Percentiles rank a stretch among this genome's conserved stretches.
Evolutionary conservation across 139 green algal species (phyloP).

Genomic region (Tetraselmis striata): DNA sequence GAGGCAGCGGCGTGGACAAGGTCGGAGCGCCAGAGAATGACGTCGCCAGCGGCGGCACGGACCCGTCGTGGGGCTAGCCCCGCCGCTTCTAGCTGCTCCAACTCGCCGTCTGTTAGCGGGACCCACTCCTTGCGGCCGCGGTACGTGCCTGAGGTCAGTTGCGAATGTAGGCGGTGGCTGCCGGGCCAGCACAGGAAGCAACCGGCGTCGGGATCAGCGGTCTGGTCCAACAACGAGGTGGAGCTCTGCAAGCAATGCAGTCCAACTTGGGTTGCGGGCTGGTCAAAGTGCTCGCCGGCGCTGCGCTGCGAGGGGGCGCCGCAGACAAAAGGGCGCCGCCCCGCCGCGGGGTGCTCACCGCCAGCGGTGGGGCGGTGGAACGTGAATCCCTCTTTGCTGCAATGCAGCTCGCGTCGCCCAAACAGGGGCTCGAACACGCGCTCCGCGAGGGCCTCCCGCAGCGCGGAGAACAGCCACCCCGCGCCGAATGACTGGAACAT

Average conservation of each 20-base stretch:
- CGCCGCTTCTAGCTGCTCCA: background rate
- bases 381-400: background rate
- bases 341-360: background rate
- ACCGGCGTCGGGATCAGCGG: background rate
- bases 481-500: background rate
- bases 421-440: background rate
- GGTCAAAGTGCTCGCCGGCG: background rate
- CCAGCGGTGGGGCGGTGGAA: background rate
- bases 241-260: background rate
- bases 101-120: background rate
- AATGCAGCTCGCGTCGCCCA: background rate
- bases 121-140: background rate
- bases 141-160: background rate
- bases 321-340: background rate
- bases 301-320: background rate
- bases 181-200: background rate
- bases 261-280: background rate
- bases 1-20: background rate
- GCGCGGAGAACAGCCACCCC: background rate
- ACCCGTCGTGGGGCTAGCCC: background rate
- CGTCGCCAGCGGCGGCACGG: background rate
- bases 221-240: background rate
- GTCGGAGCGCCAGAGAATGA: background rate
- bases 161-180: background rate
- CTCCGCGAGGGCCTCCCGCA: background rate